Base-by-base conservation (phyloP, 805 yeast genomes). In the Candida corydali region DNA sequence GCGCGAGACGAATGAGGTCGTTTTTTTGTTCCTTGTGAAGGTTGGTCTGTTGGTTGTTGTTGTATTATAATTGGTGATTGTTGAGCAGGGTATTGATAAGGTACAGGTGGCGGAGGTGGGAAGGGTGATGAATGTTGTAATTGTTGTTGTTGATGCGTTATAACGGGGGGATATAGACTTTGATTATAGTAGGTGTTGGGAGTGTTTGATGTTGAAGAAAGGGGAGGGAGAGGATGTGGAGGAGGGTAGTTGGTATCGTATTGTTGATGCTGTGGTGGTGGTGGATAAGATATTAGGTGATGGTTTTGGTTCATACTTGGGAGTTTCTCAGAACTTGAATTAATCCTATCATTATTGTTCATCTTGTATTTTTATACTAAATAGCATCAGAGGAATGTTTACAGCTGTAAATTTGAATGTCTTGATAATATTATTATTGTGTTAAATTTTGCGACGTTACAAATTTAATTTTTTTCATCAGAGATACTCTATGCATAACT, bases 1-100 rank as follows among this genome's bases (percentile, higher is more conserved):
- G 39, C 32, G 22, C 51, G 28, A 9, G 43, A 14, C 77, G 37
- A 17, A 29, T 37, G 36, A 3, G 39, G 37, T 29, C 44, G 39
- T 24, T 43, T 43, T 26, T 23, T 35, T 9, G 34, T 26, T n/a
- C n/a, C n/a, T n/a, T n/a, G n/a, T n/a, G n/a, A n/a, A n/a, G n/a
- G n/a, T n/a, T n/a, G n/a, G n/a, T n/a, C n/a, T n/a, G 14, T 29
- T 28, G 3, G 16, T 27, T 8, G 5, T 17, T 12, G 12, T n/a
- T 22, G 41, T 14, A 8, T 24, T 14, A 17, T 23, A 9, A 36
- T 14, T 36, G 46, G 45, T 14, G 23, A 41, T 24, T 29, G 45
- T 16, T 26, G 29, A 23, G 26, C 41, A 18, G 22, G 42, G 19
- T 32, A 34, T 5, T 23, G 36, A 8, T 4, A 18, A 12, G 12